Conservation (phyloP, 2,329 filamentous ascomycete species). For the Cadophora malorum region DNA sequence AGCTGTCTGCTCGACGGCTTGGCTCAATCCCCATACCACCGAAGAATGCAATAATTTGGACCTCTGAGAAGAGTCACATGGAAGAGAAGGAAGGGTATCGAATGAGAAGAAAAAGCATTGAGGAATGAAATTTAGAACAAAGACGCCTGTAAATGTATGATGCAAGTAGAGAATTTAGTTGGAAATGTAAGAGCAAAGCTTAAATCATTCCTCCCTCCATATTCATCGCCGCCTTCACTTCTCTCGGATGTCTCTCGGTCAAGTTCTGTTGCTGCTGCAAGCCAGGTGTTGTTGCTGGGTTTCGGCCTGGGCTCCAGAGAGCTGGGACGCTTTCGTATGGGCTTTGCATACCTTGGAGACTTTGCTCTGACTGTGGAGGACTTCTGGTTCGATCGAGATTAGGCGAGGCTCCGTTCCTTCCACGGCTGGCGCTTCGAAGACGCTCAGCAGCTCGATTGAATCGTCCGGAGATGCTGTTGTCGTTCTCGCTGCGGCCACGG, state of each 20-base stretch:
- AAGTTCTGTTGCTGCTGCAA: constrained; percentile 13
- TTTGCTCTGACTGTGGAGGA: constrained; percentile 29
- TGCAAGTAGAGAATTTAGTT: constrained; percentile 19
- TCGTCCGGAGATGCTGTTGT: constrained; percentile 59
- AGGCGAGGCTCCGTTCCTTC: constrained; percentile 49
- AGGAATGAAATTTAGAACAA: constrained; percentile 20
- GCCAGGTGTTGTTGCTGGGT: constrained; percentile 23
- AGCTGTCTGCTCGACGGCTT: constrained; percentile 21
- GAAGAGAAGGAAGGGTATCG: constrained; percentile 37
- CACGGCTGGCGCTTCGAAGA: constrained; percentile 65
- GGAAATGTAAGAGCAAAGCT: constrained; percentile 9
- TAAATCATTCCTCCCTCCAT: constrained; percentile 47
- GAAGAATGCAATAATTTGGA: constrained; percentile 29
- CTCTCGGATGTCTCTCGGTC: constrained; percentile 44
- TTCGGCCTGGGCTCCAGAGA: constrained; percentile 32
- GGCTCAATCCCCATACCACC: constrained; percentile 19
- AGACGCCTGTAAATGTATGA: constrained; percentile 27
- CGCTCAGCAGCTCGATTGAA: constrained; percentile 65
- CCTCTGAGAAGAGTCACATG: constrained; percentile 16
- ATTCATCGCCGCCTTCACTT: constrained; percentile 42
- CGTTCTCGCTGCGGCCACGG: constrained; percentile 62
- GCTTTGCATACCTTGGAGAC: constrained; percentile 29
- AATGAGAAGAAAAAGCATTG: constrained; percentile 25
- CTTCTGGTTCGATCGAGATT: constrained; percentile 37
- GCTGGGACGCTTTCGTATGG: constrained; percentile 45